Evolutionary conservation across 257 asterid species (phyloP), one percentile per base, ranked within the genome.

Genomic region (Solanum arcanum): DNA sequence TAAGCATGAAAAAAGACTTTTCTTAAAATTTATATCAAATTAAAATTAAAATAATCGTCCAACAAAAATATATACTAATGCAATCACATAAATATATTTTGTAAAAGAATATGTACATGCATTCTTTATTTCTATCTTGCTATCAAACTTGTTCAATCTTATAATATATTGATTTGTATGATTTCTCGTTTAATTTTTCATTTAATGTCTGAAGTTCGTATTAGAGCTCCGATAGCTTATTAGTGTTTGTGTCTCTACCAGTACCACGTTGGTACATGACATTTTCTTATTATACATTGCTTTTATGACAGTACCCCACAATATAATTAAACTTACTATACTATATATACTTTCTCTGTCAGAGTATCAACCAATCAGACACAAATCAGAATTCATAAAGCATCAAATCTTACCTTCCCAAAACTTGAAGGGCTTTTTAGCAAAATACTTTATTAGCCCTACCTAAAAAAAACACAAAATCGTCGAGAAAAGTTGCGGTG

Each of bases 221-320:
- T 56, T 18, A 56, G 2, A 56, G n/a, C 7, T 1, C 3, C 11
- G 1, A 56, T 2, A 0, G 1, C 1, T 4, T 20, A 18, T 56
- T 10, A 6, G 29, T 20, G 29, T 73, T 35, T 39, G 83, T 42
- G 60, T 20, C 42, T 33, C n/a, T 27, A 42, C 56, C 42, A 42
- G 83, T 42, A 76, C 83, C 83, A 76, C 60, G 83, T 76, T 23
- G 83, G 83, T 76, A 76, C 83, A 42, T 76, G 20, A 9, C 83
- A 75, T 41, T 41, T 44, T 70, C 25, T 72, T 33, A 33, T 7
- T 33, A 56, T 72, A 72, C 25, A 31, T 37, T 33, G 46, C 44
- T 35, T 72, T 72, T 33, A 72, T 33, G 78, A 42, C 60, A 76
- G 39, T 13, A 76, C n/a, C 83, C 83, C 83, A 76, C 60, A 69